Percentiles rank a stretch among this genome's conserved stretches.
Evolutionary conservation across 1,284 basidiomycete species (phyloP).

Genomic region (Caloboletus inedulis): DNA sequence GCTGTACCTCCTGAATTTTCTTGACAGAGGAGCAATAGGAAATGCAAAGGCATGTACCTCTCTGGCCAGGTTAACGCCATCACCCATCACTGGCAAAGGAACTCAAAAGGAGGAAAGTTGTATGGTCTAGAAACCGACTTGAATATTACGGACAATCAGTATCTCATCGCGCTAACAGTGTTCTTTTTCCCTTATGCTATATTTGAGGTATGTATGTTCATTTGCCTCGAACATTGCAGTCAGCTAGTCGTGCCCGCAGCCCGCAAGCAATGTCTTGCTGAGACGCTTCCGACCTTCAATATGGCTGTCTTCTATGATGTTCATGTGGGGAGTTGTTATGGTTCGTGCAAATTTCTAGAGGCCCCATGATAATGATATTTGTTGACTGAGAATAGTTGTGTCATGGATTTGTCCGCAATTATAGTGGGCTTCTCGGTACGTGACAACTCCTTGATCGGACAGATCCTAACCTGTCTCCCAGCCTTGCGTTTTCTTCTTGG

Average conservation of each 20-base stretch:
- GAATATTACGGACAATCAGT: conserved; percentile 48
- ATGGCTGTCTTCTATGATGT: conserved; percentile 55
- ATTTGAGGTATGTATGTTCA: conserved; percentile 42
- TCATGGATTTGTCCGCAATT: conserved; percentile 51
- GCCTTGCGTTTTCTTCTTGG: conserved; percentile 53
- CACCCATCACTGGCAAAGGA: neutral
- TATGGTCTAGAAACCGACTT: conserved; percentile 49
- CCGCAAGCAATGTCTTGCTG: conserved; percentile 53
- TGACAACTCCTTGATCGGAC: neutral
- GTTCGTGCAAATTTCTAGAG: conserved; percentile 31
- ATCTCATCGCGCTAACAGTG: conserved; percentile 52
- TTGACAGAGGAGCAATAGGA: conserved; percentile 64
- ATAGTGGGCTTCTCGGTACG: conserved; percentile 49
- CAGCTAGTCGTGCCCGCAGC: conserved; percentile 33
- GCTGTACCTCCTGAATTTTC: conserved; percentile 60
- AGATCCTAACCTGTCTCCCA: conserved; percentile 20
- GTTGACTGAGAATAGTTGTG: conserved; percentile 37
- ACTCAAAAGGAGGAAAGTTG: conserved; percentile 33
- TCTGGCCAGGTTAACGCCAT: conserved; percentile 8
- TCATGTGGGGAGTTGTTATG: conserved; percentile 60
- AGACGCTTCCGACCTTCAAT: conserved; percentile 55
- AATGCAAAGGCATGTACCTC: conserved; percentile 53
- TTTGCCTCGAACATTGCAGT: neutral
- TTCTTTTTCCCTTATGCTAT: conserved; percentile 58
- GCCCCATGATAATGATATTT: neutral